A percentile compares a stretch with the other conserved stretches of the same genome.
phyloP scores from a whole-genome alignment of 148 eudicot genomes.

The Vaccinium macrocarpon region DNA sequence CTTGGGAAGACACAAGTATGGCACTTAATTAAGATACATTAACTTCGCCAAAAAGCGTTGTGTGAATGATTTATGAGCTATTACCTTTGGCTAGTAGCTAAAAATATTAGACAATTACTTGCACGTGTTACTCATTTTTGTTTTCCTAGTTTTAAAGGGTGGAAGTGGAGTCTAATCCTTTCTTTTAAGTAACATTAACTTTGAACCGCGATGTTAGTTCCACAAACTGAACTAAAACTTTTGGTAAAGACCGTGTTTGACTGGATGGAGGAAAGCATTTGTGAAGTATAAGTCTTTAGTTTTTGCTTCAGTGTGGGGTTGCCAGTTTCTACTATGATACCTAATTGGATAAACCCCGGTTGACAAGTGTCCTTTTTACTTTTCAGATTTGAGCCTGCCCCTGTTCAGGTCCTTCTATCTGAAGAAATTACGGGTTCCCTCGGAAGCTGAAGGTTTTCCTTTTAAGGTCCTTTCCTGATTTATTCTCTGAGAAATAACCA shows the following conservation, averaged over 20 bases:
- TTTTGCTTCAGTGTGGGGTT: slow-evolving; percentile 6
- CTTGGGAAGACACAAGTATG: slow-evolving; percentile 86
- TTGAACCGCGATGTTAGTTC: not conserved
- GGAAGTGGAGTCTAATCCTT: not conserved
- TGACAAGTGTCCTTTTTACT: slow-evolving; percentile 7
- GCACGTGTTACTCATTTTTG: not conserved
- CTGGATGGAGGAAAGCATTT: not conserved
- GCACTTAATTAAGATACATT: not conserved
- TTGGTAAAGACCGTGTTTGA: not conserved
- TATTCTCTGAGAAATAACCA: not conserved
- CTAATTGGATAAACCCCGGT: not conserved
- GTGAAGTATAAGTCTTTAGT: not conserved
- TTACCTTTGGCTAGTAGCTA: not conserved
- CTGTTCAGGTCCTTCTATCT: slow-evolving; percentile 78
- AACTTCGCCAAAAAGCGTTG: not conserved
- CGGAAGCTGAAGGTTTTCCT: slow-evolving; percentile 76
- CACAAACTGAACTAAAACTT: not conserved
- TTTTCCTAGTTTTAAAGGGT: not conserved
- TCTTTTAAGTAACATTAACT: not conserved
- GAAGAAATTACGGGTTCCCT: slow-evolving; percentile 96
- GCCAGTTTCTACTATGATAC: not conserved
- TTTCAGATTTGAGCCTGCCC: slow-evolving; percentile 83
- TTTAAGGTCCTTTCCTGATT: slow-evolving; percentile 1
- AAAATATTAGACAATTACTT: not conserved
- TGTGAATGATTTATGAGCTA: not conserved